Evolutionary conservation across 371 early-diverging fungal species (phyloP).

Genomic region (Rhizoclosmatium hyalinum): DNA sequence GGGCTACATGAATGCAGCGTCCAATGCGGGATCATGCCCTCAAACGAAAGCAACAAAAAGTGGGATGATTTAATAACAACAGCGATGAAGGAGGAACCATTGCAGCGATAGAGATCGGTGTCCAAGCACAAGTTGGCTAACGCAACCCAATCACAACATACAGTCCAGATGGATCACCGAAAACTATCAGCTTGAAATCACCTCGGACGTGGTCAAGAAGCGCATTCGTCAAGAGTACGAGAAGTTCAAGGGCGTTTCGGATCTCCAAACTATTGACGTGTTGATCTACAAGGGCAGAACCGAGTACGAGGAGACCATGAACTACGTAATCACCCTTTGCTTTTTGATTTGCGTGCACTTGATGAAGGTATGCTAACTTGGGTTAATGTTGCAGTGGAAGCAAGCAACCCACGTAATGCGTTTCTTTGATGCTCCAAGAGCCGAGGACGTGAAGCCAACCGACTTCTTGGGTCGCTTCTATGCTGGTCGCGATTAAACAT

Average conservation of each 20-base stretch:
- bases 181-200: constrained; percentile 80
- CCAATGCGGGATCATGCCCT: no score
- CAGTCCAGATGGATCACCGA: constrained; percentile 60
- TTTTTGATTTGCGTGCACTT: neutral
- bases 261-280: constrained; percentile 82
- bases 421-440: constrained; percentile 71
- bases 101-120: no score
- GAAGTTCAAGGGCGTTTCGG: constrained; percentile 80
- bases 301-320: constrained; percentile 93
- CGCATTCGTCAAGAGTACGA: constrained; percentile 94
- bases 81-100: no score
- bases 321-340: constrained; percentile 50
- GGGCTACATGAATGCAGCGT: no score
- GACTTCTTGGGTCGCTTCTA: constrained; percentile 30
- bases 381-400: constrained; percentile 73
- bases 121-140: no score
- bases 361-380: neutral
- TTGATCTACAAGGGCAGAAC: constrained; percentile 83
- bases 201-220: constrained; percentile 74
- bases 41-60: no score
- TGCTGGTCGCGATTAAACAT: constrained; percentile 20
- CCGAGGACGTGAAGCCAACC: neutral
- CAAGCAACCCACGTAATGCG: constrained; percentile 88
- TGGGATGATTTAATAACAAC: no score
- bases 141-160: neutral